phyloP scores from a whole-genome alignment of 495 filamentous ascomycete species.

The Penicillium salamii region DNA sequence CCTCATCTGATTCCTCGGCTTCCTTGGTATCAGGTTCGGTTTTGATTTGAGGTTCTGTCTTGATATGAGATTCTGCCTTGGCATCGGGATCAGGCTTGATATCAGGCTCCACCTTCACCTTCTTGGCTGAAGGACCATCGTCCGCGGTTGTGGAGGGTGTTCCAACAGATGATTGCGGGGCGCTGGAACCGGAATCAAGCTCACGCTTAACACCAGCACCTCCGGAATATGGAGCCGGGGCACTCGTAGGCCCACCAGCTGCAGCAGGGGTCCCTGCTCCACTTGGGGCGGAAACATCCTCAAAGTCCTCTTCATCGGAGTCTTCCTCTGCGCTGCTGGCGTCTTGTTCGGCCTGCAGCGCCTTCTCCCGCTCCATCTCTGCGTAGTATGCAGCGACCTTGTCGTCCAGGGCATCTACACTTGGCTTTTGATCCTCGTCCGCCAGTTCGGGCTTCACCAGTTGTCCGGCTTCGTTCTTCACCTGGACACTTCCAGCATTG shows the following conservation, averaged over 20 bases:
- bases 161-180: slow-evolving; percentile 38
- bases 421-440: slow-evolving; percentile 56
- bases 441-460: slow-evolving; percentile 46
- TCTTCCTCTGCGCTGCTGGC: slow-evolving; percentile 46
- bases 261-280: slow-evolving; percentile 37
- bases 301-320: slow-evolving; percentile 50
- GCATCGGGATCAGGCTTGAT: slow-evolving; percentile 32
- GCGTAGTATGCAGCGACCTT: slow-evolving; percentile 52
- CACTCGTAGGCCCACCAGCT: slow-evolving; percentile 30
- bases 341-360: slow-evolving; percentile 45
- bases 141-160: slow-evolving; percentile 42
- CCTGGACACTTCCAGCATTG: slow-evolving; percentile 14
- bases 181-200: slow-evolving; percentile 40
- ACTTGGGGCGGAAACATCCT: slow-evolving; percentile 44
- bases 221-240: slow-evolving; percentile 17
- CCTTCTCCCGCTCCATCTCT: slow-evolving; percentile 49
- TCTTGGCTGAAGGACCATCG: slow-evolving; percentile 43
- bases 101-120: slow-evolving; percentile 30
- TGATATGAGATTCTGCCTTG: slow-evolving; percentile 23
- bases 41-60: slow-evolving; percentile 23
- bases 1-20: slow-evolving; percentile 48
- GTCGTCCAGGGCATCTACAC: slow-evolving; percentile 42
- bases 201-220: slow-evolving; percentile 37
- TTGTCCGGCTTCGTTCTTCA: slow-evolving; percentile 37
- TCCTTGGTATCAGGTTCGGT: slow-evolving; percentile 29